A percentile compares a stretch with the other conserved stretches of the same genome.
Conservation (phyloP, 1,284 basidiomycete species). For the Athelia sp. region DNA sequence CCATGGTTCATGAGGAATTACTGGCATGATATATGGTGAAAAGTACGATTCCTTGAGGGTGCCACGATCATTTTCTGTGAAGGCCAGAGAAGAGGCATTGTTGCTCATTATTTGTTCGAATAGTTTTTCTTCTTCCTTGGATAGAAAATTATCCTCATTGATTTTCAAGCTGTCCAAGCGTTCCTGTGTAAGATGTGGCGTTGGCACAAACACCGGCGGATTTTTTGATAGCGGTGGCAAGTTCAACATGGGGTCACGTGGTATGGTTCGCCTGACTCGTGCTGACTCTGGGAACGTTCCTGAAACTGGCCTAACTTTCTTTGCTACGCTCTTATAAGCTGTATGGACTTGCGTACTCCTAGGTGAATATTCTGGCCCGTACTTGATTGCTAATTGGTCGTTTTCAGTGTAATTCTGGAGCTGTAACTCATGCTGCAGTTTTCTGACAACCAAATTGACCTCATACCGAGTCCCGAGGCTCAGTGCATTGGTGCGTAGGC, state of each 20-base stretch:
- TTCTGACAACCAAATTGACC: no score
- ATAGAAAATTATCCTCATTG: conserved; percentile 20
- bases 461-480: no score
- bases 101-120: conserved; percentile 21
- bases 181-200: conserved; percentile 5
- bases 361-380: no score
- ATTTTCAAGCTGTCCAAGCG: conserved; percentile 14
- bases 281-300: conserved; percentile 6
- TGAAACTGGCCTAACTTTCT: conserved; percentile 8
- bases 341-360: conserved; percentile 2
- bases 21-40: conserved; percentile 26
- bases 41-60: conserved; percentile 30
- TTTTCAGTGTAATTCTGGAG: no score
- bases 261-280: conserved; percentile 5
- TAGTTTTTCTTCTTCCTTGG: conserved; percentile 25
- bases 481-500: no score
- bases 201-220: conserved; percentile 5
- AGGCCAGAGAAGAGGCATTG: conserved; percentile 25
- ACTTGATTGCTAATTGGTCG: no score
- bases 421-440: no score
- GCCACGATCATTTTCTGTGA: conserved; percentile 27
- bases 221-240: conserved; percentile 1
- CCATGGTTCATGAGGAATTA: conserved; percentile 31
- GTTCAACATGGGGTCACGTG: conserved; percentile 5
- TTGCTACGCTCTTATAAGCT: conserved; percentile 9